These are phyloP conservation scores for Spizellomyces punctatus DNA, from an alignment of 192 early-diverging fungal species.

Conservation along the genomic window DNA sequence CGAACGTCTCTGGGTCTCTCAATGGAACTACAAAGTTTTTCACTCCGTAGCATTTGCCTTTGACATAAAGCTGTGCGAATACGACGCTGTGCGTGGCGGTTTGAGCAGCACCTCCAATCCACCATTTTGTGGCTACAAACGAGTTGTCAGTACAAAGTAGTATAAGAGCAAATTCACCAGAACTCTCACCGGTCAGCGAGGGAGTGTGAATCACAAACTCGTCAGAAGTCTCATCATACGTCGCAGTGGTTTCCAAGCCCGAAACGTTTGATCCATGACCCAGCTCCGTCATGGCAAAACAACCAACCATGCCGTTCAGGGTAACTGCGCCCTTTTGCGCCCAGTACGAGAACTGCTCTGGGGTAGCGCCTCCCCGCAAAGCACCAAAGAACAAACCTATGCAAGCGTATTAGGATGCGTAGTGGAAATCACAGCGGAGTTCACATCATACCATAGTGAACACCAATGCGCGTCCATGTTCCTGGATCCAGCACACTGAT, in stretches of 20 bases:
- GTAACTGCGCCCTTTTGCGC: constrained; percentile 79
- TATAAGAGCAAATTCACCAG: too few relatives aligned
- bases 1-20: constrained; percentile 78
- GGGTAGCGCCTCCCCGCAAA: constrained; percentile 80
- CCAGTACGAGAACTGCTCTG: constrained; percentile 85
- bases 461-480: constrained; percentile 90
- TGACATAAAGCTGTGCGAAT: constrained; percentile 83
- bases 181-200: neutral
- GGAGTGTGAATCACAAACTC: constrained; percentile 75
- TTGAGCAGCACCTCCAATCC: constrained; percentile 96
- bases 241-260: constrained; percentile 92
- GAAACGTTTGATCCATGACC: constrained; percentile 87
- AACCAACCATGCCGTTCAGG: constrained; percentile 81
- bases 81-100: constrained; percentile 84
- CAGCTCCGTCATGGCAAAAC: constrained; percentile 93
- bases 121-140: constrained; percentile 82
- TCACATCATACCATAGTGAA: constrained; percentile 61
- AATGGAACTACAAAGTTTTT: constrained; percentile 90
- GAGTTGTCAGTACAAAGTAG: constrained; percentile 21
- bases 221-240: constrained; percentile 77
- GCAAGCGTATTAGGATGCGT: neutral
- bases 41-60: constrained; percentile 78
- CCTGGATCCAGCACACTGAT: constrained; percentile 81
- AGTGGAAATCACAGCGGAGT: constrained; percentile 9
- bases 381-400: constrained; percentile 84